Evolutionary conservation across 352 stramenopile genomes (phyloP), one percentile per base, ranked within the genome.

Genomic region (Phytophthora ramorum): DNA sequence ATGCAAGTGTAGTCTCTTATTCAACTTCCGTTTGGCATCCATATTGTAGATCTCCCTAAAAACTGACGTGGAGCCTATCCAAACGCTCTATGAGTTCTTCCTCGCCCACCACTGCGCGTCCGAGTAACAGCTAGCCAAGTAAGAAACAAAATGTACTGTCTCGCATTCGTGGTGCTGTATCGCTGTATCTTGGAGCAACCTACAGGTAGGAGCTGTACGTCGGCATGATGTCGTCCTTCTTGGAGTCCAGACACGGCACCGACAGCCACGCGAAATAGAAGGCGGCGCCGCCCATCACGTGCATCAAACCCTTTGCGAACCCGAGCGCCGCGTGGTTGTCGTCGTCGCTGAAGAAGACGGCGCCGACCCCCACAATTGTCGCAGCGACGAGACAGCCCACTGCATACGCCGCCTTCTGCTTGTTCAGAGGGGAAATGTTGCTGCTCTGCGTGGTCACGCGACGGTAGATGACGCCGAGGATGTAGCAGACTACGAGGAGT

Each of bases 241-340:
- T 93, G 14, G 85, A 92, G 66, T 93, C 85, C 43, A 93, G 74
- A 44, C 85, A 93, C 19, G 85, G 81, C 16, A 92, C 83, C 10
- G 79, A 78, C 5, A 90, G 78, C 85, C 85, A 93, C 53, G 85
- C 83, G 46, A 89, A 89, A 71, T 92, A 93, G 58, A 91, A 93
- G 13, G 80, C 76, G 1, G 78, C 79, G 17, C 83, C 85, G 7
- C 76, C 83, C 10, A 89, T 58, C 50, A 91, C 63, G 71, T 92
- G 83, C 81, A 92, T 90, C 35, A 78, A 71, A 0, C 82, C 85
- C 49, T 91, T 89, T 24, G 80, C 66, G 22, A 92, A 76, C 5
- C 83, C 85, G 26, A 91, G 53, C 4, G 74, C 75, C 3, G 67
- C 73, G 55, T 80, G 72, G 10, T 75, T 67, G 51, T 85, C 75